These are phyloP conservation scores for Pistacia atlantica DNA, from an alignment of 345 rosid species.

Conservation along the genomic window DNA sequence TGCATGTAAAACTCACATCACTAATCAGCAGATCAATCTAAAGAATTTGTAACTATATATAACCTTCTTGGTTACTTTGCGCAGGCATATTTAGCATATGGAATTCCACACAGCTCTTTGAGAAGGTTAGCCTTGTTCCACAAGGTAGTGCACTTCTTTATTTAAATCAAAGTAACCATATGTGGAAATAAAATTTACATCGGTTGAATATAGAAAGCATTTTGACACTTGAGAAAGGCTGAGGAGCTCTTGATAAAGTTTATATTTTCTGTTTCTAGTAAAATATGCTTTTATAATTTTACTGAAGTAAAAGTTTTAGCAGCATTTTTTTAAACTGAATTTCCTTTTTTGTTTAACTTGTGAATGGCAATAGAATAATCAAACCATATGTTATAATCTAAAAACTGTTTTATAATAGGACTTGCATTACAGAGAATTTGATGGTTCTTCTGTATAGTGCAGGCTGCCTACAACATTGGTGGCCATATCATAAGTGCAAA, in stretches of 20 bases:
- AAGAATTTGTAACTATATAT: slow-evolving; percentile 6
- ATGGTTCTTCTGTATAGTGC: slow-evolving; percentile 55
- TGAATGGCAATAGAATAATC: slow-evolving; percentile 1
- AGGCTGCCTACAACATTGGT: slow-evolving; percentile 90
- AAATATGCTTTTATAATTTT: not conserved
- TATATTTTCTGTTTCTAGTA: not conserved
- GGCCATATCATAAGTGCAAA: slow-evolving; percentile 80
- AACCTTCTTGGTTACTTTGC: slow-evolving; percentile 19
- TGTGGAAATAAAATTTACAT: not conserved
- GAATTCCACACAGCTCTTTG: slow-evolving; percentile 70
- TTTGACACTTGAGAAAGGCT: slow-evolving; percentile 9
- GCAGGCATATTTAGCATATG: slow-evolving; percentile 89
- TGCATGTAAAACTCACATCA: slow-evolving; percentile 66
- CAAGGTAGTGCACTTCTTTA: slow-evolving; percentile 65
- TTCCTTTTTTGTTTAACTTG: not conserved
- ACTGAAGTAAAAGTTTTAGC: not conserved
- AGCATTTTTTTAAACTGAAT: not conserved
- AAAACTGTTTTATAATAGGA: not conserved
- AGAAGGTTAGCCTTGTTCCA: slow-evolving; percentile 86
- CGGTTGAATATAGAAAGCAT: not conserved
- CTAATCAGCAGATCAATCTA: not conserved
- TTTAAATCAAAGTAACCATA: slow-evolving; percentile 12
- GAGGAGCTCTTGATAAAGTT: not conserved
- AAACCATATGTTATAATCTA: not conserved
- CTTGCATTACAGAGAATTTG: slow-evolving; percentile 15